Percentiles rank a stretch among this genome's conserved stretches.
Evolutionary conservation across 495 filamentous ascomycete genomes (phyloP).

Genomic region (Hypoxylon rickii): DNA sequence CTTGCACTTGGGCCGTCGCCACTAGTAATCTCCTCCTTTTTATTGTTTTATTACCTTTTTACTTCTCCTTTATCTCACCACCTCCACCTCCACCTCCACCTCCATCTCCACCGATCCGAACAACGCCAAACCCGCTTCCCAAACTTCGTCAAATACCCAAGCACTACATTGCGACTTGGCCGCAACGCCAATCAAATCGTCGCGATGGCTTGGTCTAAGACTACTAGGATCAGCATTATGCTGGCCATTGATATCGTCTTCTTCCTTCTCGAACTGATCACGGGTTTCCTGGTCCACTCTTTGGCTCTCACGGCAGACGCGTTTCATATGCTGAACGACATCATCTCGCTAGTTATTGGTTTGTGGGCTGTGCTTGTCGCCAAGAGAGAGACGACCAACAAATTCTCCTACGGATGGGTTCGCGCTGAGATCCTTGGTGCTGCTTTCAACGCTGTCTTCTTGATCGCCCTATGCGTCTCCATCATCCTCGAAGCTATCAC

Average conservation of each 20-base stretch:
- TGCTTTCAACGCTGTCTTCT: conserved; percentile 93
- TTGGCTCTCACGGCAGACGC: conserved; percentile 94
- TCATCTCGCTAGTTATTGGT: conserved; percentile 88
- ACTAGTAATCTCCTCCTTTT: conserved; percentile 12
- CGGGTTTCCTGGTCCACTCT: conserved; percentile 84
- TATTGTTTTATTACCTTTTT: too few relatives aligned
- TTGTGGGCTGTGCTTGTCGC: conserved; percentile 94
- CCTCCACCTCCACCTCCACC: background rate
- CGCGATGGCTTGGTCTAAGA: conserved; percentile 88
- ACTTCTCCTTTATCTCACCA: background rate
- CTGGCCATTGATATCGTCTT: conserved; percentile 87
- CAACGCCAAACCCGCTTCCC: too few relatives aligned
- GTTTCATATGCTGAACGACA: conserved; percentile 99
- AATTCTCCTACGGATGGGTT: conserved; percentile 97
- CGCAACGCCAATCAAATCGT: conserved; percentile 2
- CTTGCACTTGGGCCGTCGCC: conserved; percentile 5
- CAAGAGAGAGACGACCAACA: conserved; percentile 76
- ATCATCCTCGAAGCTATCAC: conserved; percentile 95
- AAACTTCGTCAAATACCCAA: too few relatives aligned
- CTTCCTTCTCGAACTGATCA: conserved; percentile 84
- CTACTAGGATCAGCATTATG: conserved; percentile 88
- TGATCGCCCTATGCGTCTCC: conserved; percentile 91
- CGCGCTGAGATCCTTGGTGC: conserved; percentile 97
- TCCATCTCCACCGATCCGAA: background rate
- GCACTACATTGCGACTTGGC: conserved; percentile 11